phyloP scores from a whole-genome alignment of 805 yeast genomes.

The Suhomyces pyralidae region DNA sequence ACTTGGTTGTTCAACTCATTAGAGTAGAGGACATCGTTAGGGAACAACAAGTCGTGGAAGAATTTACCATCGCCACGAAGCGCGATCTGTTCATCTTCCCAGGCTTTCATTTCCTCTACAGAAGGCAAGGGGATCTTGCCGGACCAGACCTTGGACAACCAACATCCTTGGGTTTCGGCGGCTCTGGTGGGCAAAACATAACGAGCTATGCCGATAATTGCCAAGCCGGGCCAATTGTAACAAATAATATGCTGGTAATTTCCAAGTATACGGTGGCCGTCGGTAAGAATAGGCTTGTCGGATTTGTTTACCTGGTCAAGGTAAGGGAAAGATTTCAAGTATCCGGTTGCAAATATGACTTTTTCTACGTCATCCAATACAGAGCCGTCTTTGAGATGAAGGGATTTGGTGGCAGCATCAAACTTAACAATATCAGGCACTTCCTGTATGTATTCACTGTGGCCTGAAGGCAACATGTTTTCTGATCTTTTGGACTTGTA shows the following conservation, averaged over 20 bases:
- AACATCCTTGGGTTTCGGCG: constrained; percentile 48
- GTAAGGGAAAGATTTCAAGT: constrained; percentile 35
- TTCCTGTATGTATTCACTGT: constrained; percentile 37
- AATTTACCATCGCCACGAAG: constrained; percentile 20
- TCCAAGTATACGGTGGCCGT: constrained; percentile 37
- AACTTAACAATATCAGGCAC: constrained; percentile 43
- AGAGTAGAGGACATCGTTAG: constrained; percentile 60
- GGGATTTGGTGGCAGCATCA: constrained; percentile 28
- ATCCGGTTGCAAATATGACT: constrained; percentile 39
- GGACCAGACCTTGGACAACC: constrained; percentile 38
- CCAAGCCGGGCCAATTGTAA: constrained; percentile 44
- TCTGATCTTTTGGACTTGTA: constrained; percentile 51
- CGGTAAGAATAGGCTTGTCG: constrained; percentile 18
- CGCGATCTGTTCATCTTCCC: constrained; percentile 26
- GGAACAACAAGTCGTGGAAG: constrained; percentile 45
- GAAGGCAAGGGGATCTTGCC: constrained; percentile 44
- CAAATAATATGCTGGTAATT: constrained; percentile 48
- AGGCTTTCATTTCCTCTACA: constrained; percentile 29
- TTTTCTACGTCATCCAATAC: constrained; percentile 21
- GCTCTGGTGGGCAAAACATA: constrained; percentile 51
- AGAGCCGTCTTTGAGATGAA: constrained; percentile 25
- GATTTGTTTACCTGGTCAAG: constrained; percentile 15
- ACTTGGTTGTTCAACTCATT: constrained; percentile 32
- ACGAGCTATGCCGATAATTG: constrained; percentile 41
- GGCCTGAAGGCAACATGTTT: constrained; percentile 42